phyloP scores from a whole-genome alignment of 2,329 filamentous ascomycete genomes.

The Microcera coccophila region DNA sequence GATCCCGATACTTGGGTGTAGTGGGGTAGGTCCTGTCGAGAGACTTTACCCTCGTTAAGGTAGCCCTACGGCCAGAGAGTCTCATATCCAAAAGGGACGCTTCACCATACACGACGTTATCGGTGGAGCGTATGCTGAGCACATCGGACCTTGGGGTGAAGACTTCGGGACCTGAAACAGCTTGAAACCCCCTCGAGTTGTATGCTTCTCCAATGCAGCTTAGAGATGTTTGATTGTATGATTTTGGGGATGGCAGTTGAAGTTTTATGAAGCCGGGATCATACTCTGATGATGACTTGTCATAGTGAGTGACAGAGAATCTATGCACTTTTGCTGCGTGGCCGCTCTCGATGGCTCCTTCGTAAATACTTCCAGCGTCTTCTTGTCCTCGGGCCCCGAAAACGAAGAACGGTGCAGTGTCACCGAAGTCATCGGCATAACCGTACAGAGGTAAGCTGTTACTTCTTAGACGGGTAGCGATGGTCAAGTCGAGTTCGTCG shows the following conservation, averaged over 20 bases:
- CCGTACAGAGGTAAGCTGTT: conserved; percentile 48
- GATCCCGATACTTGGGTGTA: conserved; percentile 31
- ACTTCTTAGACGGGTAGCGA: conserved; percentile 41
- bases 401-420: conserved; percentile 46
- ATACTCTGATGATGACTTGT: conserved; percentile 22
- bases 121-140: conserved; percentile 33
- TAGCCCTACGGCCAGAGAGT: conserved; percentile 21
- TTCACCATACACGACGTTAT: conserved; percentile 39
- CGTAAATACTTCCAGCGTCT: conserved; percentile 17
- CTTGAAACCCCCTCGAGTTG: conserved; percentile 13
- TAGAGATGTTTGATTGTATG: conserved; percentile 19
- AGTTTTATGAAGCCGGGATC: conserved; percentile 19
- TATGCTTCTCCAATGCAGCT: conserved; percentile 37
- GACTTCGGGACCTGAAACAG: conserved; percentile 19
- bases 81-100: conserved; percentile 38
- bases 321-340: conserved; percentile 20
- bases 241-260: conserved; percentile 19
- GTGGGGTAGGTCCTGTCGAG: conserved; percentile 34
- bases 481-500: conserved; percentile 46
- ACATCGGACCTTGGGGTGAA: conserved; percentile 33
- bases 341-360: conserved; percentile 13
- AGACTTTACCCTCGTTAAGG: conserved; percentile 34
- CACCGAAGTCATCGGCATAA: conserved; percentile 41
- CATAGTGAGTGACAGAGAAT: conserved; percentile 29
- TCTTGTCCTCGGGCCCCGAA: conserved; percentile 38